These are phyloP conservation scores for Aspergillus clavatus DNA, from an alignment of 2,329 filamentous ascomycete genomes.

Conservation along the genomic window DNA sequence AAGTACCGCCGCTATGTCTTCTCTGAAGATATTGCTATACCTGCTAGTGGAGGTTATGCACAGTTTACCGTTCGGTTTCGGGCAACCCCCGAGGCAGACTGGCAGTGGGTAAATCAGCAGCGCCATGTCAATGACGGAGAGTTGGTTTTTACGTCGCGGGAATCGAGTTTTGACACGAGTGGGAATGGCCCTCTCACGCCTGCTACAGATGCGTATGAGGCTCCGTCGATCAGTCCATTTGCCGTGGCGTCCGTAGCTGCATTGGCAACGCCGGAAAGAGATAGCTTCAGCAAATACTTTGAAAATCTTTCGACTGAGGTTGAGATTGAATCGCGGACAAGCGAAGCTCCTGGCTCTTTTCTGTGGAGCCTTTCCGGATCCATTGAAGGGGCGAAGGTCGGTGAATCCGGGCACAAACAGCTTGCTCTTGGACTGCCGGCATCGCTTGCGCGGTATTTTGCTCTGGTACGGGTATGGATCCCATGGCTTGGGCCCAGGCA, in stretches of 20 bases:
- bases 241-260: neutral
- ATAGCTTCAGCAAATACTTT: constrained; percentile 30
- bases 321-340: constrained; percentile 30
- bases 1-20: constrained; percentile 34
- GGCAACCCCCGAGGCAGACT: constrained; percentile 31
- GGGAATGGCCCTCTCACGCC: neutral
- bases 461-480: constrained; percentile 70
- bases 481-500: constrained; percentile 90
- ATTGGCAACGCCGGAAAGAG: constrained; percentile 7
- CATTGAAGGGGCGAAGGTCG: constrained; percentile 51
- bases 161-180: constrained; percentile 6
- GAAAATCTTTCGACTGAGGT: constrained; percentile 31
- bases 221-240: neutral
- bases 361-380: constrained; percentile 52
- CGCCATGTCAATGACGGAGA: constrained; percentile 38
- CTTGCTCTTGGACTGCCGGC: constrained; percentile 61
- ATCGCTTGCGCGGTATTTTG: constrained; percentile 69
- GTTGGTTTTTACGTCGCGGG: constrained; percentile 34
- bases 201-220: neutral
- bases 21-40: constrained; percentile 26
- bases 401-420: constrained; percentile 53
- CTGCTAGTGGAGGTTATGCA: constrained; percentile 24
- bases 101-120: constrained; percentile 44
- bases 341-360: constrained; percentile 39
- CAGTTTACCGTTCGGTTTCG: constrained; percentile 44